A percentile compares a stretch with the other conserved stretches of the same genome.
Conservation (phyloP, 2,329 filamentous ascomycete genomes). For the Nigrograna mackinnonii region DNA sequence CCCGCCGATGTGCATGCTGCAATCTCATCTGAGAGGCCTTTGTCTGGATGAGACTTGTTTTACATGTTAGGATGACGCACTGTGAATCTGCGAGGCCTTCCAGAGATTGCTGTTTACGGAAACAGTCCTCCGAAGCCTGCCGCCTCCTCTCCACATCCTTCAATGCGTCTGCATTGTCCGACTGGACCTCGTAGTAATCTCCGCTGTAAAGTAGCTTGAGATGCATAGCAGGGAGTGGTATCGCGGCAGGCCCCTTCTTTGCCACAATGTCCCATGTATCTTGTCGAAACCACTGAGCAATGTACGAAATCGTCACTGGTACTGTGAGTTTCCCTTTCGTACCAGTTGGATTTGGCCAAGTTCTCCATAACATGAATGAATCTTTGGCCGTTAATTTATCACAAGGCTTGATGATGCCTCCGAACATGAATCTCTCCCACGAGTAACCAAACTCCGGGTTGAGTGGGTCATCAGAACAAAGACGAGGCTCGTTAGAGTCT, state of each 20-base stretch:
- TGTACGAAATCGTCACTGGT: slow-evolving; percentile 35
- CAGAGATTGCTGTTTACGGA: too few relatives aligned
- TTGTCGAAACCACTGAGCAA: slow-evolving; percentile 39
- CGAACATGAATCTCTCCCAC: slow-evolving; percentile 43
- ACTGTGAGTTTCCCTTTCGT: too few relatives aligned
- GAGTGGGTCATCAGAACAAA: slow-evolving; percentile 22
- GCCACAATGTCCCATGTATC: slow-evolving; percentile 32
- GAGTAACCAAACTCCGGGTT: slow-evolving; percentile 35
- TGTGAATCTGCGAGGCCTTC: too few relatives aligned
- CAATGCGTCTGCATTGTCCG: not conserved
- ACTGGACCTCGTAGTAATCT: too few relatives aligned
- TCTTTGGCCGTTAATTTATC: slow-evolving; percentile 18
- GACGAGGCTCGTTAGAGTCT: slow-evolving; percentile 26
- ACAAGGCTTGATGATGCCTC: slow-evolving; percentile 34
- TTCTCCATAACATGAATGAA: slow-evolving; percentile 28
- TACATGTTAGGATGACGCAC: too few relatives aligned
- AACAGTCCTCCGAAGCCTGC: too few relatives aligned
- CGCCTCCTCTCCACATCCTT: not conserved
- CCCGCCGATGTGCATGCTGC: too few relatives aligned
- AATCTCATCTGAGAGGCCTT: too few relatives aligned
- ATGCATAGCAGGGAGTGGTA: slow-evolving; percentile 20
- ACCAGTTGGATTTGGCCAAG: too few relatives aligned
- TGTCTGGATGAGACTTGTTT: too few relatives aligned
- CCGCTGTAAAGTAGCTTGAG: slow-evolving; percentile 23
- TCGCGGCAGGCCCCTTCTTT: slow-evolving; percentile 20